Base-by-base conservation (phyloP, 345 rosid genomes). In the Mallotus nudiflorus region DNA sequence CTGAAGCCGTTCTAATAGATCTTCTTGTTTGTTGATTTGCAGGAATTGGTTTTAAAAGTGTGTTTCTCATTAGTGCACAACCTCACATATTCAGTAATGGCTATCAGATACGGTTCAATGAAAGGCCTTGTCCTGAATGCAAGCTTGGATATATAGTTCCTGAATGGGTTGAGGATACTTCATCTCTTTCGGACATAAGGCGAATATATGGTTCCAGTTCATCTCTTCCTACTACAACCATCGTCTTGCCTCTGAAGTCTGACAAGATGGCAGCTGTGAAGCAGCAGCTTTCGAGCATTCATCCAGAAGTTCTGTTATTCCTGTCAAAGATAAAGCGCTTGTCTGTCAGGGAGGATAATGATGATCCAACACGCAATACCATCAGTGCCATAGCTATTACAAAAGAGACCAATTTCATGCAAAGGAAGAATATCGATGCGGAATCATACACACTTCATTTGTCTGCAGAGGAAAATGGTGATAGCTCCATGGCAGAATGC, bases 391-490 rank as follows among this genome's bases (percentile, higher is more conserved):
- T 91, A 5, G 84, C 91, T 2, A 86, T 91, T 4, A 74, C 77
- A 0, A 89, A 84, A 1, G 93, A 86, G 79, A 82, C 85, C 0
- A 29, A 89, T 19, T 82, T 79, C 11, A 18, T 73, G 54, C 75
- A 78, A 0, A 84, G 87, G 83, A 91, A 91, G 84, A 91, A 89
- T 45, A 83, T 91, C 20, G 87, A 89, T 42, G 95, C 97, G 0
- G 87, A 87, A 68, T 86, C 95, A 2, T 91, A 74, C 76, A 89
- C 89, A 0, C 81, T 91, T 52, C 76, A 79, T 50, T 86, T 89
- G 54, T 80, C 93, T 28, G 84, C 92, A 0, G 63, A 69, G n/a
- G 88, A 60, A 39, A 73, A 46, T 3, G 68, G 70, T 5, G 67
- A 64, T 5, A 48, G 37, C 2, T 50, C 56, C n/a, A 86, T 51